phyloP scores from a whole-genome alignment of 2,329 filamentous ascomycete genomes.

The Epicoccum sorghinum region DNA sequence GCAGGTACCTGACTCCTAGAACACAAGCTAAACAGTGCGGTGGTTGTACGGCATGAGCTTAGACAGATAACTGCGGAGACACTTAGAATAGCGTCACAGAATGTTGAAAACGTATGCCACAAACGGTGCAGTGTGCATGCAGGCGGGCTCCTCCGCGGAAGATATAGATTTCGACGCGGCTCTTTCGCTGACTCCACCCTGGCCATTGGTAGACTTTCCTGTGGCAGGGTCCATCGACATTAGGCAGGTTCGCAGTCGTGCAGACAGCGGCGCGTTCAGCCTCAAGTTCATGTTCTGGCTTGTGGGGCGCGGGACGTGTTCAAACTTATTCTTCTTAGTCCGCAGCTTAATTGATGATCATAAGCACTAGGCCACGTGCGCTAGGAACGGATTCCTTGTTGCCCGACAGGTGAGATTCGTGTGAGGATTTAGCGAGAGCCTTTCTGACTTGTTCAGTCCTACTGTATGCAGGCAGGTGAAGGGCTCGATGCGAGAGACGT shows the following conservation, averaged over 20 bases:
- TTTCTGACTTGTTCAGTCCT: neutral
- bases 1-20: neutral
- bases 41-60: neutral
- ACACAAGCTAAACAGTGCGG: neutral
- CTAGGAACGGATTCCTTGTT: neutral
- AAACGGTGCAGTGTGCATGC: neutral
- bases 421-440: neutral
- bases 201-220: too few relatives aligned
- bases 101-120: neutral
- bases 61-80: neutral
- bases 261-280: too few relatives aligned
- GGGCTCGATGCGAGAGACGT: neutral
- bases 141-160: neutral
- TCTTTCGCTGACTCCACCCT: neutral
- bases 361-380: neutral
- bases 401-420: neutral
- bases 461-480: neutral
- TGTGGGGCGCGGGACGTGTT: neutral
- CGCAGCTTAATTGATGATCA: neutral
- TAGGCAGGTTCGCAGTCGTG: too few relatives aligned
- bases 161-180: neutral
- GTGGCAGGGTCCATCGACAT: too few relatives aligned
- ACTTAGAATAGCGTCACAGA: neutral
- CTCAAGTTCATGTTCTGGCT: neutral
- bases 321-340: neutral